Conservation (phyloP, 169 alveolate genomes). For the Cryptosporidium xiaoi region DNA sequence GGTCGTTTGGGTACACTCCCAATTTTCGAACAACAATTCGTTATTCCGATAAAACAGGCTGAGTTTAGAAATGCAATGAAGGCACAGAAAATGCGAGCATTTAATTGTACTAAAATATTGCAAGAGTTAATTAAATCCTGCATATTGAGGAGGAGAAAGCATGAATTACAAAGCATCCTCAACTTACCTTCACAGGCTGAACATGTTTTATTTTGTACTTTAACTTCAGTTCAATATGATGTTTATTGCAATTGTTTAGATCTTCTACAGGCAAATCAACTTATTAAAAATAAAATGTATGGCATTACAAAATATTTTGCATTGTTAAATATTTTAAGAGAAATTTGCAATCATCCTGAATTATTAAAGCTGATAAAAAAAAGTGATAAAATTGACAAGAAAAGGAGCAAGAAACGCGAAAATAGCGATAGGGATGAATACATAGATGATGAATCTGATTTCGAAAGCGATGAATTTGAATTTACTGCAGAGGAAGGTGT, state of each 20-base stretch:
- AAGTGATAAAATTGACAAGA: background rate
- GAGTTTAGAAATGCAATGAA: constrained; percentile 61
- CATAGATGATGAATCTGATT: no score
- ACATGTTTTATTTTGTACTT: constrained; percentile 78
- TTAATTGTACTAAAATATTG: constrained; percentile 41
- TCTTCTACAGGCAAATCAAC: constrained; percentile 50
- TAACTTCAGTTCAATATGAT: constrained; percentile 80
- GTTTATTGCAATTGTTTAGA: constrained; percentile 75
- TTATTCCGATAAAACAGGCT: constrained; percentile 77
- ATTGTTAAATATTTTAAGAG: constrained; percentile 76
- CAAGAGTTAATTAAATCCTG: constrained; percentile 55
- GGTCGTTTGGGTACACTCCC: constrained; percentile 89
- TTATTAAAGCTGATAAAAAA: constrained; percentile 70
- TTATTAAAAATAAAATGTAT: constrained; percentile 25
- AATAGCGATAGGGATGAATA: constrained; percentile 17
- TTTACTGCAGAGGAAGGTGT: background rate
- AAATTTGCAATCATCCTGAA: constrained; percentile 85
- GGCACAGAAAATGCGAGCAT: constrained; percentile 52
- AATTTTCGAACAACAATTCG: constrained; percentile 85
- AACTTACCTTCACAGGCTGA: constrained; percentile 81
- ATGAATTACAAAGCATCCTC: constrained; percentile 34
- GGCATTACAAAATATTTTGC: constrained; percentile 68
- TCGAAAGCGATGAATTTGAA: constrained; percentile 14
- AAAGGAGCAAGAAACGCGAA: background rate
- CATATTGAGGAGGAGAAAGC: constrained; percentile 67